These are phyloP conservation scores for Mycena galericulata DNA, from an alignment of 768 basidiomycete species.

Conservation along the genomic window DNA sequence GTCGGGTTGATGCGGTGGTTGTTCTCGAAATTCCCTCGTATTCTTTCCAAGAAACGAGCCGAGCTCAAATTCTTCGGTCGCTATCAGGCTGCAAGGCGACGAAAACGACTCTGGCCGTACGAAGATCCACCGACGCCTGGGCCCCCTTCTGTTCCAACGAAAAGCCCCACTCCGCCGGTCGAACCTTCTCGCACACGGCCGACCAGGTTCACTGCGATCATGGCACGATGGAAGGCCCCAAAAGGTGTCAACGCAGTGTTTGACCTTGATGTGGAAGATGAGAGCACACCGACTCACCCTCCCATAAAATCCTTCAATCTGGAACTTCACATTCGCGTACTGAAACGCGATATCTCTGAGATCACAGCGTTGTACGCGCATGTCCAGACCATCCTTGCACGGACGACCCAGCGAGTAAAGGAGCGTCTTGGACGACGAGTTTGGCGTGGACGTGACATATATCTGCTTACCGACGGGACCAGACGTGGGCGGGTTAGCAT, in stretches of 20 bases:
- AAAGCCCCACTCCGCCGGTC: background rate
- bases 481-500: constrained; percentile 50
- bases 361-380: constrained; percentile 58
- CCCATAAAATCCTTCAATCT: constrained; percentile 60
- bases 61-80: constrained; percentile 58
- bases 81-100: constrained; percentile 43
- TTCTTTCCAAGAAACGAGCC: constrained; percentile 61
- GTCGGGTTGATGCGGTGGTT: constrained; percentile 73
- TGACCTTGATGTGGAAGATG: constrained; percentile 52
- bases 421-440: constrained; percentile 85
- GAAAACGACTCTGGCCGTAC: constrained; percentile 35
- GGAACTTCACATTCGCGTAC: constrained; percentile 65
- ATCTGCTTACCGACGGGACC: constrained; percentile 47
- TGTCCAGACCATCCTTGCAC: constrained; percentile 57
- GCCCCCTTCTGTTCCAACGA: background rate
- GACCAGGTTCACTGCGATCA: constrained; percentile 18
- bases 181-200: constrained; percentile 1
- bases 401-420: constrained; percentile 72
- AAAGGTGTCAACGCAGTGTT: constrained; percentile 38
- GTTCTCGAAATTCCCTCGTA: constrained; percentile 55
- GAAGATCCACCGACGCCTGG: constrained; percentile 34
- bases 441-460: constrained; percentile 71
- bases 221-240: constrained; percentile 25
- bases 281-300: constrained; percentile 33
- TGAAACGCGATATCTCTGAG: constrained; percentile 65